phyloP scores from a whole-genome alignment of 805 yeast species.

The Cyberlindnera maclurae region DNA sequence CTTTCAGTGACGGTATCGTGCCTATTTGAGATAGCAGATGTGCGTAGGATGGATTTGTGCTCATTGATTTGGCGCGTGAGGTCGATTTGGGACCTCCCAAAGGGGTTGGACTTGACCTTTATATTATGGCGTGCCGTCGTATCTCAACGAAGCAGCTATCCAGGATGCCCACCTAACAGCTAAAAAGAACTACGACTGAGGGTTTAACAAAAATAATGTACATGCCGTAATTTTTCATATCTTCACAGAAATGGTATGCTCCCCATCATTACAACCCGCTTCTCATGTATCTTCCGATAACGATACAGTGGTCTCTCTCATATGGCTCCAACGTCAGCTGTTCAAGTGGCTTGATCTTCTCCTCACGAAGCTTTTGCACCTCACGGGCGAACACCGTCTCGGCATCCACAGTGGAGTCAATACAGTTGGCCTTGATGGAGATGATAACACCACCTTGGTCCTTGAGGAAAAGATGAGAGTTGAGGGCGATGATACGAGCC shows the following conservation, averaged over 20 bases:
- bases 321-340: conserved; percentile 98
- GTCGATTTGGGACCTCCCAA: too few relatives aligned
- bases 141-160: too few relatives aligned
- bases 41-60: too few relatives aligned
- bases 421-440: conserved; percentile 99
- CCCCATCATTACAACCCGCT: conserved; percentile 46
- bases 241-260: neutral
- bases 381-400: conserved; percentile 99
- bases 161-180: too few relatives aligned
- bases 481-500: conserved; percentile 98
- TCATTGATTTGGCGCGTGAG: too few relatives aligned
- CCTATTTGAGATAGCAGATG: too few relatives aligned
- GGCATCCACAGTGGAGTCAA: conserved; percentile 98
- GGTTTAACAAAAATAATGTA: conserved; percentile 3
- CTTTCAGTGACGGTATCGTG: too few relatives aligned
- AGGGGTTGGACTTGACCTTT: too few relatives aligned
- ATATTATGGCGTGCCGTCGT: too few relatives aligned
- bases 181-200: too few relatives aligned
- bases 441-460: conserved; percentile 98
- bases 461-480: conserved; percentile 95
- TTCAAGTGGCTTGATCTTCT: conserved; percentile 96
- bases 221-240: conserved; percentile 4
- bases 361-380: conserved; percentile 98
- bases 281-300: conserved; percentile 94
- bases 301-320: conserved; percentile 99